A percentile compares a stretch with the other conserved stretches of the same genome.
phyloP scores from a whole-genome alignment of 306 rosid genomes.

The Crataegus laevigata region DNA sequence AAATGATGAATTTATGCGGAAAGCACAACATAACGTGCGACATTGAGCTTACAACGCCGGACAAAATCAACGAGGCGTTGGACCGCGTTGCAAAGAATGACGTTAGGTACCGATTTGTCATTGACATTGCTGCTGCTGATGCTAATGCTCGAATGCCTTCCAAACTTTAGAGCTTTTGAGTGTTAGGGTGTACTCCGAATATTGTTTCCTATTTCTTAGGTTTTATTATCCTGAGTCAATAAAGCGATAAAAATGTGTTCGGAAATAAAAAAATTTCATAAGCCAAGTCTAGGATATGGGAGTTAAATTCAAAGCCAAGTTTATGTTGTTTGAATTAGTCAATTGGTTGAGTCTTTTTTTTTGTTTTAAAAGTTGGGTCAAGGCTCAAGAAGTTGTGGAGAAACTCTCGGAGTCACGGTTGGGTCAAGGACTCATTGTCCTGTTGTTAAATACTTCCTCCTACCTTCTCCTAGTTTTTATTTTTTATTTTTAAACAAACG shows the following conservation, averaged over 20 bases:
- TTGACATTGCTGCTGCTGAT: constrained; percentile 35
- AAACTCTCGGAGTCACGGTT: background rate
- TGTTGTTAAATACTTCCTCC: no score
- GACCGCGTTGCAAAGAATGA: constrained; percentile 45
- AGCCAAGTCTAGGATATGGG: background rate
- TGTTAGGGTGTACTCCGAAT: background rate
- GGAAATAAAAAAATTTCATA: no score
- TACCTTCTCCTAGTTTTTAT: no score
- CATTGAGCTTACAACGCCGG: constrained; percentile 41
- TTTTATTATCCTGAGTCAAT: no score
- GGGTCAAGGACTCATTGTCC: background rate
- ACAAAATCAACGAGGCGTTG: constrained; percentile 42
- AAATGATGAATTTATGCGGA: constrained; percentile 60
- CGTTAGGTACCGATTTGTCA: constrained; percentile 64
- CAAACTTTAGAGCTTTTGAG: background rate
- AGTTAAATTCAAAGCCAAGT: no score
- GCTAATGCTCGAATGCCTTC: background rate
- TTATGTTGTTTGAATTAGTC: background rate
- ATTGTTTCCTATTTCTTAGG: no score
- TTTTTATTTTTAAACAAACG: no score
- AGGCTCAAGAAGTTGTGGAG: background rate
- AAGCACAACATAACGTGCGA: constrained; percentile 56
- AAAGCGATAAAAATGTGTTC: no score
- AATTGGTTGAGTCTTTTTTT: background rate
- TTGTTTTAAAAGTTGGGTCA: background rate